A percentile compares a stretch with the other conserved stretches of the same genome.
Conservation (phyloP, 176 grass and related monocot genomes). For the Phyllostachys edulis region DNA sequence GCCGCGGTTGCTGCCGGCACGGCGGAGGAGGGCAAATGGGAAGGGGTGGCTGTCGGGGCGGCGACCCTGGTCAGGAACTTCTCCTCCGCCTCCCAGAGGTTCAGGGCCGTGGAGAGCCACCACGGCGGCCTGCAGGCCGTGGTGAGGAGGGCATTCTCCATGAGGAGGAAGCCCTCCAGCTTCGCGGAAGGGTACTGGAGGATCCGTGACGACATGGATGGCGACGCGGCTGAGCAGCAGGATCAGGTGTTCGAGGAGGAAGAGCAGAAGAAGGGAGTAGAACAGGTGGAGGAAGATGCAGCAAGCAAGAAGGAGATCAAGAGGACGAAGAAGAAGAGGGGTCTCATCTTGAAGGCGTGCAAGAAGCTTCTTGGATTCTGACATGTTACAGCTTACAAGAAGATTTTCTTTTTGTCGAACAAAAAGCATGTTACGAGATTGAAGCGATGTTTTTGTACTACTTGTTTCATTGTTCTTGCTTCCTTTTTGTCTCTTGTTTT, state of each 20-base stretch:
- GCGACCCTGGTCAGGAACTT: constrained; percentile 33
- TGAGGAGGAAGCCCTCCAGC: constrained; percentile 37
- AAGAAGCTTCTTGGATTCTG: constrained; percentile 50
- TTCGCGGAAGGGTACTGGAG: constrained; percentile 45
- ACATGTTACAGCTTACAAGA: background rate
- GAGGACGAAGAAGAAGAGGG: background rate
- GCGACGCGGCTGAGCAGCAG: background rate
- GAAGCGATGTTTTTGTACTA: background rate
- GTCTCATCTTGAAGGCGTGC: constrained; percentile 33
- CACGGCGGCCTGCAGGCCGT: constrained; percentile 12
- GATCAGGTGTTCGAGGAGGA: background rate
- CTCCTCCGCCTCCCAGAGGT: constrained; percentile 48
- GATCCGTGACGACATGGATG: constrained; percentile 43
- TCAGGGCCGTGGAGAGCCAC: constrained; percentile 23
- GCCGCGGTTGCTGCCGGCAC: background rate
- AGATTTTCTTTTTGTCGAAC: background rate
- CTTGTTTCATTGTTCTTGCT: background rate
- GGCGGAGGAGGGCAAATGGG: background rate
- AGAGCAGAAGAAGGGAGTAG: background rate
- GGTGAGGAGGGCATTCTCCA: constrained; percentile 50
- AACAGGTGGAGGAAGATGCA: background rate
- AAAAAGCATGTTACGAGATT: background rate
- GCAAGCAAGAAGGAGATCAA: background rate
- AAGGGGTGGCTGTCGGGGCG: constrained; percentile 27
- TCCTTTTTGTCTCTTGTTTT: constrained; percentile 1